Base-by-base conservation (phyloP, 1,139 yeast species). In the Protomyces inouyei region DNA sequence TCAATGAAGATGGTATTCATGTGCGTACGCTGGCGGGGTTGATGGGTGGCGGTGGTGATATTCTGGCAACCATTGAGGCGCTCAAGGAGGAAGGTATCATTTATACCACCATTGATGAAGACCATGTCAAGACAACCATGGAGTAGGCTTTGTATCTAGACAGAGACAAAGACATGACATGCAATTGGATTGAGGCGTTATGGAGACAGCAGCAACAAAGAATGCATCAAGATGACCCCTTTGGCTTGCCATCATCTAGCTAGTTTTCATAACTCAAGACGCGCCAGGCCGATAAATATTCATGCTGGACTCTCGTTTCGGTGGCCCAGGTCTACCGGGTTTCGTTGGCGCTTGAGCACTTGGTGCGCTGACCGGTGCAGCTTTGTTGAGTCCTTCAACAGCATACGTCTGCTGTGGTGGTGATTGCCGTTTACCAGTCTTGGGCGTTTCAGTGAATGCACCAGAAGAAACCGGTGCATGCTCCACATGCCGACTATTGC, bases 101-200 rank as follows among this genome's bases (percentile, higher is more conserved):
- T 46, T 69, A 67, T 52, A 66, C 70, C 3, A 69, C 71, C n/a
- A 61, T 68, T 38, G 70, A 69, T 55, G 69, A 65, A 16, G 69
- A 68, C 16, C 71, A 69, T 54, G 69, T 69, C 55, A 60, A 60
- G 38, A 32, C 59, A 6, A 54, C 64, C 45, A 43, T 60, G 57
- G 18, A 48, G 16, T 45, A 63, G 28, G 28, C 40, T 46, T 28
- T 56, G 45, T n/a, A 36, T 37, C 4, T 12, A 14, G 3, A 4
- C 43, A 37, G 9, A 9, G 9, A 37, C 4, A 5, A 37, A 14
- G 14, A 14, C 43, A 37, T 37, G 43, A 14, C 43, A 37, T 37
- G 43, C 43, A 37, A 37, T 37, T 3, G 5, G 1, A 5, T 37
- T 28, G 32, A 28, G 32, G 32, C 8, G 32, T 28, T 28, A 6